These are phyloP conservation scores for Emiliania huxleyi DNA, from an alignment of 78 protist species.

Conservation along the genomic window DNA sequence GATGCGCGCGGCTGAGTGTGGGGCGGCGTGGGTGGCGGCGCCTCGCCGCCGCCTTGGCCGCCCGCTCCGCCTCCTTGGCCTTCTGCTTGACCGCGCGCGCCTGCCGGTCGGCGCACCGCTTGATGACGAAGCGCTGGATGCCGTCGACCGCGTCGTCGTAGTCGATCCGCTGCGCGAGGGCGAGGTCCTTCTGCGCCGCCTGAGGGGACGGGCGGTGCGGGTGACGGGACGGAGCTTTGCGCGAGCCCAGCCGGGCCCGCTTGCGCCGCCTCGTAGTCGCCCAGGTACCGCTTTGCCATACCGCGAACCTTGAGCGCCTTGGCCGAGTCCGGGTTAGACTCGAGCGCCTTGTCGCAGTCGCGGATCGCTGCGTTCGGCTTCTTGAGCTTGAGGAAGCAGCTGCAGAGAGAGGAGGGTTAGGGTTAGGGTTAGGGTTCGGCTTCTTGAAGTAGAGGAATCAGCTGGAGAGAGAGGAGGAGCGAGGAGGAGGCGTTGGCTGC, in stretches of 20 bases:
- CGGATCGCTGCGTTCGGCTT: conserved; percentile 18
- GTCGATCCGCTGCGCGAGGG: background rate
- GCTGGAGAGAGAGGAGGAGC: conserved; percentile 2
- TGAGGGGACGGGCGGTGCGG: no score
- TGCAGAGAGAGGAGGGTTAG: no score
- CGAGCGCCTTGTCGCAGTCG: conserved; percentile 36
- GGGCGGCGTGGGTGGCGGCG: background rate
- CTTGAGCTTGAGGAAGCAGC: background rate
- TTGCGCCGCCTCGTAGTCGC: background rate
- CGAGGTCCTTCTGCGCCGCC: background rate
- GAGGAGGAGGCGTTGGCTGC: background rate
- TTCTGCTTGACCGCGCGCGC: no score
- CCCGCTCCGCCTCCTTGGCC: background rate
- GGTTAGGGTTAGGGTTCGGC: background rate
- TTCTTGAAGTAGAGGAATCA: background rate
- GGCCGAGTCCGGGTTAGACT: conserved; percentile 48
- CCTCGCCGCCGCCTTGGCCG: background rate
- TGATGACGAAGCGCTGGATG: background rate
- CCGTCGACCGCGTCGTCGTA: background rate
- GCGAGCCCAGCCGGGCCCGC: no score
- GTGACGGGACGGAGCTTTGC: no score
- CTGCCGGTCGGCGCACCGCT: no score
- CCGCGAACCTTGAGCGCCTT: conserved; percentile 42
- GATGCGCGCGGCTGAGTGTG: background rate
- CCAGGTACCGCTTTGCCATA: background rate